Evolutionary conservation across 2,329 filamentous ascomycete species (phyloP), one percentile per base, ranked within the genome.

Genomic region (Clonostachys rosea): DNA sequence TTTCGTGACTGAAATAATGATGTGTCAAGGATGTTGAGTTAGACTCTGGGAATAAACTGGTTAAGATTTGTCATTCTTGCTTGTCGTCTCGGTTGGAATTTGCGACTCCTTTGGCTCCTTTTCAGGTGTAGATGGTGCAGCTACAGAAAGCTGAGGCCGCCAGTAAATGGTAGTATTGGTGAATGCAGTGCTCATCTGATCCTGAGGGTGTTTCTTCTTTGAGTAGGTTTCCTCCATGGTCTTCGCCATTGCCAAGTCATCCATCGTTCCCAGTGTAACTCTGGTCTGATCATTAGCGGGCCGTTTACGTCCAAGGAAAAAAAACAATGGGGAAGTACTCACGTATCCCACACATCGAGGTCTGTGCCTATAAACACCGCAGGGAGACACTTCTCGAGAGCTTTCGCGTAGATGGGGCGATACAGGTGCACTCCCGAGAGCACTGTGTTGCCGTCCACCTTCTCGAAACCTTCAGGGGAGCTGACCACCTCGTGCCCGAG

Each of bases 351-450:
- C 2, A 69, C 66, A 9, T 71, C 64, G 57, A 70, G 74, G 0
- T 68, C 66, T 0, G 78, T 84, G 0, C 83, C 84, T 13, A 87
- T 69, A 12, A 83, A 78, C 3, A 85, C 55, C 1, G 66, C 71
- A 0, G 84, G 83, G 2, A 70, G 54, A 1, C 62, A 52, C 1
- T 61, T 57, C 3, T 65, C 55, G 3, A 88, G 62, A 0, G 81
- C 70, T 6, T 69, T 59, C 18, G 74, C 66, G 44, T 81, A 87
- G 39, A 77, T 71, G 36, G 64, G 68, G 18, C 66, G 68, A 48
- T 82, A 81, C 49, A 83, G 70, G 44, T 87, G 84, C 0, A 87
- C 71, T 2, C 79, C 83, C 52, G 79, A 88, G 3, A 86, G 67
- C 2, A 89, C 58, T 0, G 79, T 75, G 0, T 64, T 55, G 0